phyloP scores from a whole-genome alignment of 73 alveolate species.

The Paramecium octaurelia region DNA sequence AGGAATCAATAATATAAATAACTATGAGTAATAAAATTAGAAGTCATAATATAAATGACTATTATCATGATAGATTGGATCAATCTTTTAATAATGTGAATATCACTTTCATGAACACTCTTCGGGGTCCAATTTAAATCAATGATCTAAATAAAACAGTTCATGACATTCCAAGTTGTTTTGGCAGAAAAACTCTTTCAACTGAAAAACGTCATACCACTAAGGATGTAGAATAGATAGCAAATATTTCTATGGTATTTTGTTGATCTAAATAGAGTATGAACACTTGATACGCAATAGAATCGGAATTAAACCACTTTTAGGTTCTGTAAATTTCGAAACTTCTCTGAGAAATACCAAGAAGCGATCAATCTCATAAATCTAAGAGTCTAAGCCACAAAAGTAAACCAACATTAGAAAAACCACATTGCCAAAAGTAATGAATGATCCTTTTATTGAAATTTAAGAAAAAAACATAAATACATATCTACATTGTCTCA shows the following conservation, averaged over 20 bases:
- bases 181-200: neutral
- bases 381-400: neutral
- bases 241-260: neutral
- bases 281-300: slow-evolving; percentile 15
- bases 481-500: neutral
- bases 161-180: neutral
- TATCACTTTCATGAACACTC: neutral
- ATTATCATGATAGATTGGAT: neutral
- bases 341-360: neutral
- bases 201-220: neutral
- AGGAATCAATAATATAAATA: neutral
- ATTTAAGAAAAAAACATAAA: neutral
- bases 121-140: neutral
- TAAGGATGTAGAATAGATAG: neutral
- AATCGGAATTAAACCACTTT: neutral
- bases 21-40: neutral
- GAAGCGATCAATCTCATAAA: neutral
- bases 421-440: neutral
- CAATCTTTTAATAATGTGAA: neutral
- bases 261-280: neutral
- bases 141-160: neutral
- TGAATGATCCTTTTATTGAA: neutral
- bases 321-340: neutral
- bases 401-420: neutral
- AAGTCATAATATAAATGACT: neutral